These are phyloP conservation scores for Geotrichum siamense DNA, from an alignment of 1,139 yeast species.

Conservation along the genomic window DNA sequence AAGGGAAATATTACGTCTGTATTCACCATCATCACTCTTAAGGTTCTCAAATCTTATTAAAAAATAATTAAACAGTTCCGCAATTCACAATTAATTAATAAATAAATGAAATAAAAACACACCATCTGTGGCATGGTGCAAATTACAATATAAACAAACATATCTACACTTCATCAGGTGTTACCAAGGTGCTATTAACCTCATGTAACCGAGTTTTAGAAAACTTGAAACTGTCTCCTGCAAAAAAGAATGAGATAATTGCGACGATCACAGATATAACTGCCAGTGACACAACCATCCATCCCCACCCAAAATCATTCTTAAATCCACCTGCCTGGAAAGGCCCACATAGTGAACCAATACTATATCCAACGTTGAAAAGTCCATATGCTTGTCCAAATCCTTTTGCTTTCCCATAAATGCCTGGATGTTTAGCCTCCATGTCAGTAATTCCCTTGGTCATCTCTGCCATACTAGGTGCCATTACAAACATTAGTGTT, in stretches of 20 bases:
- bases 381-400: constrained; percentile 35
- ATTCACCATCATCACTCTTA: too few species aligned
- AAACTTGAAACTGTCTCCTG: constrained; percentile 26
- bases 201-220: not conserved
- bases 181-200: constrained; percentile 8
- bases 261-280: constrained; percentile 24
- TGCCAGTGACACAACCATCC: constrained; percentile 27
- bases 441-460: constrained; percentile 25
- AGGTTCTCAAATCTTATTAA: too few species aligned
- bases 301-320: constrained; percentile 28
- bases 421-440: constrained; percentile 30
- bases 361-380: constrained; percentile 33
- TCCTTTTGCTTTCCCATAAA: constrained; percentile 32
- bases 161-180: constrained; percentile 4
- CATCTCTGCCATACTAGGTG: constrained; percentile 33
- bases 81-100: not conserved
- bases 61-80: not conserved
- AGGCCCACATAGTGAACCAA: constrained; percentile 35
- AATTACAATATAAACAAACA: not conserved
- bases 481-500: constrained; percentile 24
- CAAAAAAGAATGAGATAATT: constrained; percentile 26
- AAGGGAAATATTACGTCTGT: too few species aligned
- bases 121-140: not conserved
- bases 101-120: too few species aligned
- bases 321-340: constrained; percentile 30